Percentiles rank a stretch among this genome's conserved stretches.
These are phyloP conservation scores for Euphorbia peplus DNA, from an alignment of 345 rosid genomes.

Conservation along the genomic window DNA sequence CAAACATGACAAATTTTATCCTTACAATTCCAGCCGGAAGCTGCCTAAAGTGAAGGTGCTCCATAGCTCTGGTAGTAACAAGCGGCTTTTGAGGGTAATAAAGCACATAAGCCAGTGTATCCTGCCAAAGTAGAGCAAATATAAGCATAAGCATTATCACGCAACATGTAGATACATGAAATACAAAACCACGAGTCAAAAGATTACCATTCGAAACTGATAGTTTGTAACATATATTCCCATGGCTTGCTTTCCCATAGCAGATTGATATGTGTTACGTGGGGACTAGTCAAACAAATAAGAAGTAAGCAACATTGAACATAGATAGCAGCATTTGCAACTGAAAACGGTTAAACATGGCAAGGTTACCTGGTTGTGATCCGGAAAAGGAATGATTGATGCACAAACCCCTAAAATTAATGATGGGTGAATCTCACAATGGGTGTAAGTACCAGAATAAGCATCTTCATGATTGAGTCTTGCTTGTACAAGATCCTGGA, in stretches of 20 bases:
- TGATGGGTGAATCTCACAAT: constrained; percentile 98
- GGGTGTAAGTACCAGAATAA: constrained; percentile 83
- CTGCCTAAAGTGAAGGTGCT: constrained; percentile 98
- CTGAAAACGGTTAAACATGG: constrained; percentile 6
- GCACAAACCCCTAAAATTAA: constrained; percentile 96
- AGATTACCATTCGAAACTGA: constrained; percentile 87
- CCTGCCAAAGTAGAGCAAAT: constrained; percentile 39
- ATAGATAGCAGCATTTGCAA: not conserved
- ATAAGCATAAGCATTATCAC: not conserved
- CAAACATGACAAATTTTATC: not conserved
- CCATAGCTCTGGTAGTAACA: constrained; percentile 99
- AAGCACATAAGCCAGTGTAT: constrained; percentile 93
- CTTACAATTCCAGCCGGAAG: constrained; percentile 99
- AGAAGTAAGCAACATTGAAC: constrained; percentile 11
- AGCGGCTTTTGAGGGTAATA: constrained; percentile 98
- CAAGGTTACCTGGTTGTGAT: constrained; percentile 86
- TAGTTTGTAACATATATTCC: constrained; percentile 97
- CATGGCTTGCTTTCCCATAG: constrained; percentile 99
- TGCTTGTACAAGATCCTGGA: constrained; percentile 90
- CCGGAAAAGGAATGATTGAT: constrained; percentile 98
- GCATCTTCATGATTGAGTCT: constrained; percentile 73
- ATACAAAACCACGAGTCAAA: not conserved
- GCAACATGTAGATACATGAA: not conserved
- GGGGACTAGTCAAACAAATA: constrained; percentile 62
- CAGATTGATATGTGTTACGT: constrained; percentile 98